Conservation (phyloP, 306 rosid genomes). For the Castanea mollissima region DNA sequence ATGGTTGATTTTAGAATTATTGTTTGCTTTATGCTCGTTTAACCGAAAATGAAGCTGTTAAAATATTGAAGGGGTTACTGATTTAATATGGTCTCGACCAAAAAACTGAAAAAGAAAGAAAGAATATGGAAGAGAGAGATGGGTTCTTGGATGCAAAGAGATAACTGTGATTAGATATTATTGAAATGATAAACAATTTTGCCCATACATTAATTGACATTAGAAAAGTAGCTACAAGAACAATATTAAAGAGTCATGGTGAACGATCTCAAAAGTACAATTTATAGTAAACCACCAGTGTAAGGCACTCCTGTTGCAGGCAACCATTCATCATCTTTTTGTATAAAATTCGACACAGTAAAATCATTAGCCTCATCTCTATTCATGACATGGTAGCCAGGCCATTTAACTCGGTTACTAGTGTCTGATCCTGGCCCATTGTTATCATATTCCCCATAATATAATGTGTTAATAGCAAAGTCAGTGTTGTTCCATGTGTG, state of each 20-base stretch:
- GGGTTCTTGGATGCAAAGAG: too few species aligned
- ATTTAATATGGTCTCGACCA: too few species aligned
- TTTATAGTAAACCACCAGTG: conserved; percentile 23
- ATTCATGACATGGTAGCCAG: conserved; percentile 15
- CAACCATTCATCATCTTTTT: conserved; percentile 48
- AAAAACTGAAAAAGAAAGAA: too few species aligned
- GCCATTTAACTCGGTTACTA: conserved; percentile 28
- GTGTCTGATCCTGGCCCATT: conserved; percentile 47
- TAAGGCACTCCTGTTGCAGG: conserved; percentile 44
- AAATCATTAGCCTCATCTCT: conserved; percentile 25
- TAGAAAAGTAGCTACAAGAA: too few species aligned
- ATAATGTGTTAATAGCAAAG: conserved; percentile 49
- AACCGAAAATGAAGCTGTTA: too few species aligned
- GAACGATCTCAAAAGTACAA: neutral
- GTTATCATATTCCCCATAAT: conserved; percentile 52
- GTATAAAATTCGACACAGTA: conserved; percentile 37
- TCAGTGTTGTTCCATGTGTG: conserved; percentile 39
- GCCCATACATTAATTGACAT: too few species aligned
- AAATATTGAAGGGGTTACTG: too few species aligned
- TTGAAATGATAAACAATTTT: too few species aligned
- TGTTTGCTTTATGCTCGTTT: too few species aligned
- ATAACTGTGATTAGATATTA: too few species aligned
- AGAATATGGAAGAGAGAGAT: too few species aligned
- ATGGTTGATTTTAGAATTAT: too few species aligned
- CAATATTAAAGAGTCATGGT: neutral